Percentiles rank a stretch among this genome's conserved stretches.
Conservation (phyloP, 495 filamentous ascomycete species). For the Saxophila tyrrhenica region DNA sequence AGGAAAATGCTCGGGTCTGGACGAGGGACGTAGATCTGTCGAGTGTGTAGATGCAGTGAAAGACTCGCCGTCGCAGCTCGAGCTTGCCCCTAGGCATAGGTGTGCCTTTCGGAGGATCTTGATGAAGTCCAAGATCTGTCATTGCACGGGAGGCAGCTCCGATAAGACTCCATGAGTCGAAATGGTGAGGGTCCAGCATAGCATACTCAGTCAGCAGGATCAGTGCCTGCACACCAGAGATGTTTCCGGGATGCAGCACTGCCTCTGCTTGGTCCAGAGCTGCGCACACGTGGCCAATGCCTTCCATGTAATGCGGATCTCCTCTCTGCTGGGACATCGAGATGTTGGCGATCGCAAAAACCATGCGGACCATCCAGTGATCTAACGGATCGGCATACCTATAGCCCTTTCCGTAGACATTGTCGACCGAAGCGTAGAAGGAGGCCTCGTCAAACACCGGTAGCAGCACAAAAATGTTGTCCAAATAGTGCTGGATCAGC, state of each 20-base stretch:
- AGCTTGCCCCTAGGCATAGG: constrained; percentile 49
- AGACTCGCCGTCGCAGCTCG: constrained; percentile 66
- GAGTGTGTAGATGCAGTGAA: constrained; percentile 74
- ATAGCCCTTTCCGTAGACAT: constrained; percentile 56
- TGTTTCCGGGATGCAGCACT: constrained; percentile 72
- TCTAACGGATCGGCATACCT: constrained; percentile 59
- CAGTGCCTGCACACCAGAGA: constrained; percentile 71
- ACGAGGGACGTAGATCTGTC: constrained; percentile 80
- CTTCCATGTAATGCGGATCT: constrained; percentile 53
- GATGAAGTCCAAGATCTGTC: constrained; percentile 79
- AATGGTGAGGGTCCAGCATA: constrained; percentile 74
- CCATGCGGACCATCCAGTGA: constrained; percentile 77
- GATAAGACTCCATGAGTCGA: constrained; percentile 82
- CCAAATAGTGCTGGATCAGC: constrained; percentile 70
- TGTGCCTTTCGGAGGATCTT: constrained; percentile 64
- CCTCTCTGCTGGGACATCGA: constrained; percentile 56
- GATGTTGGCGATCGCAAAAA: constrained; percentile 66
- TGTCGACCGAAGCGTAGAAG: constrained; percentile 65
- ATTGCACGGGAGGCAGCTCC: constrained; percentile 76
- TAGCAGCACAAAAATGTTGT: constrained; percentile 64
- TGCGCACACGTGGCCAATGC: constrained; percentile 51
- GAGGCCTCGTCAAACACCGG: constrained; percentile 67
- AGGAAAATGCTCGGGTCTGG: constrained; percentile 71
- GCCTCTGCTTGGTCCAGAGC: constrained; percentile 66
- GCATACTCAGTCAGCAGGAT: constrained; percentile 78